Percentiles rank a stretch among this genome's conserved stretches.
Conservation (phyloP, 1,284 basidiomycete species). For the Irpex sp. region DNA sequence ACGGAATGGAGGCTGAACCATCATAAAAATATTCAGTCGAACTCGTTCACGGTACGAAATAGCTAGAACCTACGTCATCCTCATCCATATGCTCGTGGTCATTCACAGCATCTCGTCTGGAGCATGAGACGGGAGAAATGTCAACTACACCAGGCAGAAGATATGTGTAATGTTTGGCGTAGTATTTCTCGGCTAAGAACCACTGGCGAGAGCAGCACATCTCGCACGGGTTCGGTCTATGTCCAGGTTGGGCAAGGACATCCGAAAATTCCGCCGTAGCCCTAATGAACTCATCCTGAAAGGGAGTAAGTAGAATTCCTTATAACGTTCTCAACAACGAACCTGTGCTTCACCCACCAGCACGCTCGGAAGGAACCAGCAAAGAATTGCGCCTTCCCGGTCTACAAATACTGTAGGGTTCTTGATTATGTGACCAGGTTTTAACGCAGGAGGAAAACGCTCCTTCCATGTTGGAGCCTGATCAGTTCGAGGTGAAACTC, state of each 20-base stretch:
- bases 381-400: not conserved
- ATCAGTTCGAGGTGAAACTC: not conserved
- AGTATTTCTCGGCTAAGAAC: not conserved
- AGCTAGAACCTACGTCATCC: not conserved
- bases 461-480: not conserved
- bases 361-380: not conserved
- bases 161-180: not conserved
- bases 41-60: too few relatives aligned
- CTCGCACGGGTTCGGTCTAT: not conserved
- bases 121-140: not conserved
- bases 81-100: not conserved
- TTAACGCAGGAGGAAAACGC: not conserved
- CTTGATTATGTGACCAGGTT: not conserved
- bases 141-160: not conserved
- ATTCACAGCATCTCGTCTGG: not conserved
- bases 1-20: not conserved
- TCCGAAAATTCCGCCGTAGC: not conserved
- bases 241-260: not conserved
- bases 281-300: not conserved
- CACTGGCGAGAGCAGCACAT: not conserved
- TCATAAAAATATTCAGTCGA: too few relatives aligned
- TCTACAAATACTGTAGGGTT: not conserved
- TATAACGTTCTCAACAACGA: not conserved
- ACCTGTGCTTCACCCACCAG: not conserved
- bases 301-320: not conserved